Base-by-base conservation (phyloP, 169 alveolate species). In the Cryptosporidium viatorum region DNA sequence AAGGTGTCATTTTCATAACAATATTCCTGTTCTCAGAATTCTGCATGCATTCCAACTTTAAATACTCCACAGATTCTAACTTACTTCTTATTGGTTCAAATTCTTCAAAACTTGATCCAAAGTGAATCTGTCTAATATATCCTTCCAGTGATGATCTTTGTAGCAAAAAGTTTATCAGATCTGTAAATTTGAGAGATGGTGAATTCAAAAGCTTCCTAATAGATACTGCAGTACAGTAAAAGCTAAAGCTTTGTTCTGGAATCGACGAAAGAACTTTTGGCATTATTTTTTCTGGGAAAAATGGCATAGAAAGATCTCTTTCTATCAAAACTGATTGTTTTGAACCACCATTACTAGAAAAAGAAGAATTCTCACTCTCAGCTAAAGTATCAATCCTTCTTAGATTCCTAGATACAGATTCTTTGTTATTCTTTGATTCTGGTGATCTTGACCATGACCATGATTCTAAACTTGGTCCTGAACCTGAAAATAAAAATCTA, bases 51-150 rank as follows among this genome's bases (percentile, higher is more conserved):
- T 41, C 68, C 39, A 21, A 21, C 31, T 45, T 59, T 14, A 5
- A 18, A 26, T 45, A 29, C n/a, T 80, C 68, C 0, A 62, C 50
- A 43, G 80, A 62, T 4, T 80, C 33, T 23, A 80, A 37, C 26
- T 41, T 80, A 29, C 29, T 26, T 10, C 55, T 60, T 21, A 26
- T 80, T 4, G n/a, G 31, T n/a, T 43, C 74, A 48, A 80, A 80
- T 14, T 59, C 55, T 12, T 80, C 62, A 43, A 59, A 62, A 45
- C 75, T 80, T 21, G 50, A 43, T n/a, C 89, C 89, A 43, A 62
- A 62, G 29, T 80, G 50, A 18, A 80, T 9, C 37, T 45, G 48
- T 62, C 89, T 59, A 8, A 80, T 62, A 55, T 80, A 80, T 7
- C 31, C 68, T 41, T 62, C 75, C 7, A 43, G 29, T 6, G 75